These are phyloP conservation scores for Akanthomyces dipterigenus DNA, from an alignment of 2,329 filamentous ascomycete species.

Conservation along the genomic window DNA sequence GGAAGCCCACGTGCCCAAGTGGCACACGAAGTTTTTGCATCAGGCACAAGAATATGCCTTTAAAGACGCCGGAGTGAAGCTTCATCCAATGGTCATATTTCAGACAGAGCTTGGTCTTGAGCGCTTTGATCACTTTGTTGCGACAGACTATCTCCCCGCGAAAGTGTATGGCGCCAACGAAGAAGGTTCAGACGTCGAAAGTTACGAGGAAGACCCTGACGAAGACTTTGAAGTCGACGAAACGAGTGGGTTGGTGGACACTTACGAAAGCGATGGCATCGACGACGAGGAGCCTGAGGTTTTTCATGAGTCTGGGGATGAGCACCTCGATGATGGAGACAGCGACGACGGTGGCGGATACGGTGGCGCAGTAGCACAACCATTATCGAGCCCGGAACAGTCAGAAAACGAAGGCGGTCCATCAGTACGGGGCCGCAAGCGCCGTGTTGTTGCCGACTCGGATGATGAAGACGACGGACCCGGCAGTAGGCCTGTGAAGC, in stretches of 20 bases:
- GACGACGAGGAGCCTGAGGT: constrained; percentile 28
- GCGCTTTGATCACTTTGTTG: constrained; percentile 15
- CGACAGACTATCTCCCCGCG: neutral
- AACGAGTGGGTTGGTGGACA: constrained; percentile 13
- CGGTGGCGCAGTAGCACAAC: constrained; percentile 11
- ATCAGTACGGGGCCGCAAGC: constrained; percentile 19
- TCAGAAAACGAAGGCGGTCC: constrained; percentile 11
- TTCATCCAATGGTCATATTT: constrained; percentile 27
- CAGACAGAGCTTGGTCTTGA: constrained; percentile 16
- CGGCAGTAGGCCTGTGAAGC: constrained; percentile 16
- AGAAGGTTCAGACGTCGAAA: neutral
- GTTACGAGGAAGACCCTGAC: constrained; percentile 13
- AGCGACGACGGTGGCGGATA: constrained; percentile 10
- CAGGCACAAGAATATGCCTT: constrained; percentile 1
- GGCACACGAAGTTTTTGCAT: neutral
- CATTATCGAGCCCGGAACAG: constrained; percentile 26
- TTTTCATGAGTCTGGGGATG: constrained; percentile 18
- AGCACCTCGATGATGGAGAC: constrained; percentile 20
- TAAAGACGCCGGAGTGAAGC: constrained; percentile 13
- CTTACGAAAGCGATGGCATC: constrained; percentile 35
- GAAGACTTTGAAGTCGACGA: constrained; percentile 15
- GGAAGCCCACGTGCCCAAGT: constrained; percentile 17
- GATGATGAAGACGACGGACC: constrained; percentile 21
- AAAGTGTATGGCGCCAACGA: constrained; percentile 8
- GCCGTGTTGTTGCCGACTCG: constrained; percentile 24